Evolutionary conservation across 768 basidiomycete species (phyloP), one percentile per base, ranked within the genome.

Genomic region (Naganishia randhawae): DNA sequence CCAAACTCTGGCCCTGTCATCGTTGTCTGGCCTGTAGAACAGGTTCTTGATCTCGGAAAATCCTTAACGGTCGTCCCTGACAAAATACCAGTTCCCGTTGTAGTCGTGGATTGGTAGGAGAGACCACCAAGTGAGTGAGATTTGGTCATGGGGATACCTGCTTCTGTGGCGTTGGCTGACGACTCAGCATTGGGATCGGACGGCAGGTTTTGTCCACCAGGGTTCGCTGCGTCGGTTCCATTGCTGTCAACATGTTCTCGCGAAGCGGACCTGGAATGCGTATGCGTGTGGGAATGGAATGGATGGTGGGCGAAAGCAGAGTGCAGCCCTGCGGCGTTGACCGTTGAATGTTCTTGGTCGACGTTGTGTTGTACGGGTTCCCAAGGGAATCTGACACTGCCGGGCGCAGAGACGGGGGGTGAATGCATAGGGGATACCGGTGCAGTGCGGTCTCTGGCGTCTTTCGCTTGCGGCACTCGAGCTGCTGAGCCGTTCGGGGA

Each of bases 11-110:
- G 67, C 2, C 57, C 57, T 17, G 69, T 70, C 33, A 67, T 69
- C 27, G 55, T 61, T n/a, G 63, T 71, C 27, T 75, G 75, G 10
- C 73, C 73, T 65, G 73, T 74, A 5, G 73, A 73, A 45, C 71
- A 73, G 14, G 76, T 79, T 45, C 73, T 71, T 8, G 78, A 77
- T 31, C 76, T 66, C 1, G 75, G 76, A 13, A 79, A 69, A 2
- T 75, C 76, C 11, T 42, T n/a, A 11, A 32, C 39, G 16, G 8
- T n/a, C 10, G 50, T 35, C 22, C 50, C 50, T 14, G 33, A 16
- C 16, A 39, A 22, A 22, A 42, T 61, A 29, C 57, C 57, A 13
- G 57, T 39, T 61, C 19, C 57, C 10, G 57, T 25, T 29, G 57
- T 61, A 3, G 57, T 61, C 9, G 57, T 29, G 3, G 57, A 61